These are phyloP conservation scores for Cryptococcus sp. DNA, from an alignment of 1,284 basidiomycete species.

Conservation along the genomic window DNA sequence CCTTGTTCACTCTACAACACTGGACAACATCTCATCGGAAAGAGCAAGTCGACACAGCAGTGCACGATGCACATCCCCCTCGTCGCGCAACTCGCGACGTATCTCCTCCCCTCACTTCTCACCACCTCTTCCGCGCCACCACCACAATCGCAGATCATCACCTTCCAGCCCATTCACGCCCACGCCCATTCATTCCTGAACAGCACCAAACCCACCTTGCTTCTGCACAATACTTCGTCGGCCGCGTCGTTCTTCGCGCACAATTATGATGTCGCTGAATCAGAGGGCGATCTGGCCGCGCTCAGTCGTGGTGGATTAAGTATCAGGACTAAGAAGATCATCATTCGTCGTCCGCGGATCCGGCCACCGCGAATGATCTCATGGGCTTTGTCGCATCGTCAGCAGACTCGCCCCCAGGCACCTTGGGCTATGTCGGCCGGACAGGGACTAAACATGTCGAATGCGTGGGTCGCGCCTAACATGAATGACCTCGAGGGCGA, in stretches of 20 bases:
- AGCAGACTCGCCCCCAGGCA: slow-evolving; percentile 2
- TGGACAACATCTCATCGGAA: too few relatives aligned
- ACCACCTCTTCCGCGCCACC: slow-evolving; percentile 7
- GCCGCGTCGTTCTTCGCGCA: slow-evolving; percentile 19
- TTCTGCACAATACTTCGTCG: slow-evolving; percentile 28
- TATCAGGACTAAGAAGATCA: slow-evolving; percentile 36
- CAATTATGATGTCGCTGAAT: slow-evolving; percentile 10
- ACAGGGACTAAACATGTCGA: slow-evolving; percentile 1
- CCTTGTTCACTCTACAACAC: too few relatives aligned
- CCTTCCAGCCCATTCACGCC: slow-evolving; percentile 40
- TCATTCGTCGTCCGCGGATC: slow-evolving; percentile 39
- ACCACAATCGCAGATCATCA: slow-evolving; percentile 8
- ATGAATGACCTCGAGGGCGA: slow-evolving; percentile 32
- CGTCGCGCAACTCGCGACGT: slow-evolving; percentile 24
- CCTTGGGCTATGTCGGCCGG: neutral
- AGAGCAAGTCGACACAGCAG: neutral
- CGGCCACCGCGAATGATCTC: slow-evolving; percentile 44
- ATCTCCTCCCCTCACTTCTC: slow-evolving; percentile 30
- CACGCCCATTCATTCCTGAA: slow-evolving; percentile 27
- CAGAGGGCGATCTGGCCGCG: slow-evolving; percentile 15
- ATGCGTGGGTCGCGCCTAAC: slow-evolving; percentile 36
- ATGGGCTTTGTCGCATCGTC: slow-evolving; percentile 36
- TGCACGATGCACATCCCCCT: slow-evolving; percentile 39
- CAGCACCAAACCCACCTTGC: slow-evolving; percentile 14
- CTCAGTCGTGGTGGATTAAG: slow-evolving; percentile 18